Evolutionary conservation across 2,329 filamentous ascomycete genomes (phyloP).

Genomic region (Scedosporium boydii): DNA sequence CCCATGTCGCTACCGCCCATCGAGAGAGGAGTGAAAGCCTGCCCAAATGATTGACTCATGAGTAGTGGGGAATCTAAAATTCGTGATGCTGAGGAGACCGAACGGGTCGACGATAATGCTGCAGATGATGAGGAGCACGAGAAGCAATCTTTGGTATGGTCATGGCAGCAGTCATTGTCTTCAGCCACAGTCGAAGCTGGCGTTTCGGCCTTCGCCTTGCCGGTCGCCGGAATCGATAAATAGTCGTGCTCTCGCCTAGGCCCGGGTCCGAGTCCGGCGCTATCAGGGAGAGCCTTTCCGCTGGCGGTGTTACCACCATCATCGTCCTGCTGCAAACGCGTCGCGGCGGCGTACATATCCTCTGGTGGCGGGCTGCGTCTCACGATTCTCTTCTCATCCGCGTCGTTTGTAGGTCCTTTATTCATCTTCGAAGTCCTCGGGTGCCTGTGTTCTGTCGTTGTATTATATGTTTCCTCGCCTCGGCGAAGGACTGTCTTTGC

Average conservation of each 20-base stretch:
- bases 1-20: slow-evolving; percentile 1
- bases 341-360: background rate
- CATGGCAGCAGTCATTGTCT: background rate
- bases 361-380: background rate
- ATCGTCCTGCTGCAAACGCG: background rate
- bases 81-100: slow-evolving; percentile 1
- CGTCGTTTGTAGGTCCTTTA: background rate
- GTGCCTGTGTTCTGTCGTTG: background rate
- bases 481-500: background rate
- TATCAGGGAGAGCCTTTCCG: background rate
- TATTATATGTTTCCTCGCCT: background rate
- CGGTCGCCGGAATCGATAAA: background rate
- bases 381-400: background rate
- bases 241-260: background rate
- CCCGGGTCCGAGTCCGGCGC: background rate
- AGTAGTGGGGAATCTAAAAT: background rate
- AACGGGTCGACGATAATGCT: slow-evolving; percentile 1
- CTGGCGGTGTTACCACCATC: background rate
- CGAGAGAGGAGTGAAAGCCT: slow-evolving; percentile 3
- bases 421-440: background rate
- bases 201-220: background rate
- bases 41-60: background rate
- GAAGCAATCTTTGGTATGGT: background rate
- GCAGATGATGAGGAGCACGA: slow-evolving; percentile 3
- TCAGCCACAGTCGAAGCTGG: background rate